Base-by-base conservation (phyloP, 805 yeast genomes). In the Ogataea ramenticola region DNA sequence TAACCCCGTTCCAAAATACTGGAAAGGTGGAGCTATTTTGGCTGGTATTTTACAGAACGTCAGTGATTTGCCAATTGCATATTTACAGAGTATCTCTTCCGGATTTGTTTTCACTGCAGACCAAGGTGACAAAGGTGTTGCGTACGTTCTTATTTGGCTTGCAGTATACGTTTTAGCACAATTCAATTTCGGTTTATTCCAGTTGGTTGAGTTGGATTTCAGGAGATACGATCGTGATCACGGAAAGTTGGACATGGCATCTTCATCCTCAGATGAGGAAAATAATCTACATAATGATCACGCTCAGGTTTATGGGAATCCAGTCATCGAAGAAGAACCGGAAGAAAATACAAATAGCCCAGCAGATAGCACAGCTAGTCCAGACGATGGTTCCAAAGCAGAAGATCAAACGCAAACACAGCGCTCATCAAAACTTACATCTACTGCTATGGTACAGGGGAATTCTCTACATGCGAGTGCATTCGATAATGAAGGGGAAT, bases 61-160 rank as follows among this genome's bases (percentile, higher is more conserved):
- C 39, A 75, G 85, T 29, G 93, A 84, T 57, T 67, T 84, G 40
- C 93, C 93, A 1, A 82, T 84, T 50, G 90, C 91, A 0, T 83
- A 82, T 55, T 54, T 84, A 40, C 87, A 82, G 53, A 82, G 86
- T 1, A 67, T 83, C 61, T 74, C 76, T 2, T 61, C 64, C 32
- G 70, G 74, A 1, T 52, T 54, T 12, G 49, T 58, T 19, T 60
- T 64, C 36, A 74, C 75, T 14, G 36, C 40, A 7, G 52, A 44
- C 8, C 52, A 64, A 48, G 56, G 53, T n/a, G 54, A 63, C 40
- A 63, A 63, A 43, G 68, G 67, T 36, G 64, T 65, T 1, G 81
- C 82, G 2, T 77, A 75, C 54, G 77, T 77, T 29, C 72, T 76
- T 57, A 77, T 77, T 42, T 77, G 76, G 61, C 61, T 77, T 32